A percentile compares a stretch with the other conserved stretches of the same genome.
Conservation (phyloP, 2,329 filamentous ascomycete species). For the Drechslerella dactyloides region DNA sequence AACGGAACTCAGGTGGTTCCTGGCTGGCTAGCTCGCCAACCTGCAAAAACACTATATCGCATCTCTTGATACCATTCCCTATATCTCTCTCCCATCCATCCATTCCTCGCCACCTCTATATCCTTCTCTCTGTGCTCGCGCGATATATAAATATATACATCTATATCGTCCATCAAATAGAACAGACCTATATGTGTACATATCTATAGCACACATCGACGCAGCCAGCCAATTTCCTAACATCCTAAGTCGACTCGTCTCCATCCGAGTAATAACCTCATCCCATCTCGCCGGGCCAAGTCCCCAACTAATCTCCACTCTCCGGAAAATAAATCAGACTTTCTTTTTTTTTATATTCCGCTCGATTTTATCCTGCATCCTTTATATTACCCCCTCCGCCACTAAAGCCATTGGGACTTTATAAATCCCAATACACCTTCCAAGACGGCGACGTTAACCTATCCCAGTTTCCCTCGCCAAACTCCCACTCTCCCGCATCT, state of each 20-base stretch:
- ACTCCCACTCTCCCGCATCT: conserved; percentile 44
- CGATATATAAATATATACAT: background rate
- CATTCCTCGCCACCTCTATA: no score
- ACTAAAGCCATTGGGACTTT: conserved; percentile 48
- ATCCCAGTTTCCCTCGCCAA: conserved; percentile 45
- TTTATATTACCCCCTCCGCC: background rate
- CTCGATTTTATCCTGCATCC: background rate
- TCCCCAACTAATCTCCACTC: conserved; percentile 7
- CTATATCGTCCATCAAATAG: background rate
- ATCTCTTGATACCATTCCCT: background rate
- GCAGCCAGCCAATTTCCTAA: background rate
- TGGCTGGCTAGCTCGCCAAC: background rate
- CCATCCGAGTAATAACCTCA: background rate
- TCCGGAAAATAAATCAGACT: background rate
- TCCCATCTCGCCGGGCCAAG: background rate
- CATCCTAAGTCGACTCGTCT: background rate
- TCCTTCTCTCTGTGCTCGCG: no score
- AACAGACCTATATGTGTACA: conserved; percentile 3
- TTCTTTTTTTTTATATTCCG: conserved; percentile 8
- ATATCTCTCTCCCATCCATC: background rate
- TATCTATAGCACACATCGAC: background rate
- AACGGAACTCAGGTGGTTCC: background rate
- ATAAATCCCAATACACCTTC: conserved; percentile 43
- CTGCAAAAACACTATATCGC: background rate
- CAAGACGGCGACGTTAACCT: conserved; percentile 49